These are phyloP conservation scores for Pseudisothecium myosuroides DNA, from an alignment of 225 moss, liverwort and hornwort species.

Conservation along the genomic window DNA sequence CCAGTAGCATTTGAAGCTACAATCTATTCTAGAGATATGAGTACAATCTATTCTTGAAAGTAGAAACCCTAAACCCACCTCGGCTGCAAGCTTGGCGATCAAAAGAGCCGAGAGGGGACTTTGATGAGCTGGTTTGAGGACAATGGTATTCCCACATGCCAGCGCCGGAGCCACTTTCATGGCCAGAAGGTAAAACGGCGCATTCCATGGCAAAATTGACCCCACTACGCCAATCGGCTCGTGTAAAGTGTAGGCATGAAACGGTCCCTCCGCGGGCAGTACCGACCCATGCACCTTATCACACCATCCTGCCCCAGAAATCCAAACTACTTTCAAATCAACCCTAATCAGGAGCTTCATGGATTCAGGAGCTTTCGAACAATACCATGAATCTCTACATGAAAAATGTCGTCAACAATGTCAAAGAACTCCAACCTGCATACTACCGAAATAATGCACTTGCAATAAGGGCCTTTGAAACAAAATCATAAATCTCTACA, in stretches of 20 bases:
- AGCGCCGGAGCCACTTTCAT: slow-evolving; percentile 62
- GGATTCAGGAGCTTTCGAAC: neutral
- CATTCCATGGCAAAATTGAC: slow-evolving; percentile 55
- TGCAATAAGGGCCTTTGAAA: neutral
- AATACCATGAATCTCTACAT: neutral
- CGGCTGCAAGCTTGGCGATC: slow-evolving; percentile 43
- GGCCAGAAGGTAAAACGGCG: slow-evolving; percentile 35
- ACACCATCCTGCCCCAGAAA: slow-evolving; percentile 33
- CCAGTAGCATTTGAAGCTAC: neutral
- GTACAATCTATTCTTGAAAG: neutral
- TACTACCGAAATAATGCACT: too few species aligned
- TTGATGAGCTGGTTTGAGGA: slow-evolving; percentile 57
- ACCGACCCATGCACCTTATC: slow-evolving; percentile 41
- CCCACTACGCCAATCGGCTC: slow-evolving; percentile 59
- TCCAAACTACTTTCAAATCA: neutral
- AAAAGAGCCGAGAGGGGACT: slow-evolving; percentile 44
- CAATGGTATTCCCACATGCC: slow-evolving; percentile 43
- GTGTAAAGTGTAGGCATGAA: slow-evolving; percentile 46
- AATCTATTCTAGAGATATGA: neutral
- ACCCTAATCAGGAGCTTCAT: neutral
- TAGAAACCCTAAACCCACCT: slow-evolving; percentile 3
- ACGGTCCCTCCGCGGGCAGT: slow-evolving; percentile 33
- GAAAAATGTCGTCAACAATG: neutral
- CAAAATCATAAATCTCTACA: neutral
- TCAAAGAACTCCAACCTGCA: neutral